Conservation (phyloP, 345 rosid genomes). For the Turritis glabra region DNA sequence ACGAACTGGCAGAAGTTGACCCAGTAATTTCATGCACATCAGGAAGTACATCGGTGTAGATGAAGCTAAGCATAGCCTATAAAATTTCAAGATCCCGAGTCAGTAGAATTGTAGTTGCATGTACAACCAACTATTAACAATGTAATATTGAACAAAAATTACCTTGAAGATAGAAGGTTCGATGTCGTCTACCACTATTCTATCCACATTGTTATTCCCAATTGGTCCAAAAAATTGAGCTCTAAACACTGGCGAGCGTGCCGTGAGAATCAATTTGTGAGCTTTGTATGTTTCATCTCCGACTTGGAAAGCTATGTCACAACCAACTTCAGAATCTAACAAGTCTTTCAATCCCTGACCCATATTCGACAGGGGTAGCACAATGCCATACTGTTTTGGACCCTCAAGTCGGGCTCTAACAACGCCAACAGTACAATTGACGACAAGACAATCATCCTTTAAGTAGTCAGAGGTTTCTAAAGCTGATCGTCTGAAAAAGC, state of each 20-base stretch:
- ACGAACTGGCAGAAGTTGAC: constrained; percentile 54
- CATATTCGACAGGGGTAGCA: constrained; percentile 74
- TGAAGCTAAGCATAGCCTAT: constrained; percentile 89
- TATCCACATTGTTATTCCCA: constrained; percentile 61
- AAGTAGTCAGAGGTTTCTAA: constrained; percentile 79
- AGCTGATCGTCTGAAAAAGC: constrained; percentile 69
- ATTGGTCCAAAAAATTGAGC: constrained; percentile 92
- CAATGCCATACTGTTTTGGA: constrained; percentile 61
- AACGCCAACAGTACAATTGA: constrained; percentile 93
- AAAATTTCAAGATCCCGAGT: constrained; percentile 21
- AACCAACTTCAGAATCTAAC: constrained; percentile 74
- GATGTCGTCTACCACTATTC: constrained; percentile 64
- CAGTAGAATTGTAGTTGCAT: constrained; percentile 10
- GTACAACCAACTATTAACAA: background rate
- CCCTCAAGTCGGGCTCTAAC: constrained; percentile 77
- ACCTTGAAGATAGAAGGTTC: constrained; percentile 92
- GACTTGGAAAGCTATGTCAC: constrained; percentile 73
- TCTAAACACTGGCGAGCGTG: constrained; percentile 91
- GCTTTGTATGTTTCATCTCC: constrained; percentile 80
- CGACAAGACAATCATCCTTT: constrained; percentile 76
- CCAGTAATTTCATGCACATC: constrained; percentile 70
- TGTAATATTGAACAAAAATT: constrained; percentile 19
- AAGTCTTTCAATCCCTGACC: constrained; percentile 66
- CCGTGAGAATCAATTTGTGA: constrained; percentile 84
- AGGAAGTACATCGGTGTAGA: constrained; percentile 84